Evolutionary conservation across 805 yeast genomes (phyloP), one percentile per base, ranked within the genome.

Genomic region (Ogataea salicorniae): DNA sequence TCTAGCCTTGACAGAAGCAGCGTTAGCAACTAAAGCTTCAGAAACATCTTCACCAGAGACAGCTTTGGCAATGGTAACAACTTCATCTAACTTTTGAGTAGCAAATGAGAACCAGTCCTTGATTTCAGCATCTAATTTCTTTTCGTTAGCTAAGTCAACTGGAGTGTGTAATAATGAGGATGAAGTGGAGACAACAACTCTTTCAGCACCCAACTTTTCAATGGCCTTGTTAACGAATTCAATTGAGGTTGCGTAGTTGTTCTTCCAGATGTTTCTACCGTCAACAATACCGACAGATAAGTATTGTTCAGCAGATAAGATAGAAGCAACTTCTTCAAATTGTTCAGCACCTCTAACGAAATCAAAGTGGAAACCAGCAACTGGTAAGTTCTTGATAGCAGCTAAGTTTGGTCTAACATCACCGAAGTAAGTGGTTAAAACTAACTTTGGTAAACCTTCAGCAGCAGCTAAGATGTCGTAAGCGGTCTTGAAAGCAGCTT

Each of bases 251-350:
- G 94, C 71, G 67, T 85, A 88, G 79, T 94, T 86, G 72, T 95
- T 85, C 83, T 94, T 94, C 99, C 99, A 94, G 76, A 94, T 89
- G 84, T 94, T 94, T 83, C 99, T 90, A 76, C 99, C 99, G 66
- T 90, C 95, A 66, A 94, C 91, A 63, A 94, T 81, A 88, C 99
- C 99, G 58, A 86, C 96, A 53, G 98, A 92, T 67, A 94, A 78
- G 55, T 77, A 74, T 79, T 94, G 96, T 57, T 81, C 74, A 55
- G 75, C 79, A 58, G 77, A 68, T 50, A 92, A 73, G 64, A 86
- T 75, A 49, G 79, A 74, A 52, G 79, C 73, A 62, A 87, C 95
- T 48, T 81, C 87, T 49, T 88, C 92, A 59, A 94, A 82, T 80
- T 94, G 99, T 72, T 88, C 96, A 66, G 98, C 96, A 61, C 81